Evolutionary conservation across 306 rosid species (phyloP), one percentile per base, ranked within the genome.

Genomic region (Inga leiocalycina): DNA sequence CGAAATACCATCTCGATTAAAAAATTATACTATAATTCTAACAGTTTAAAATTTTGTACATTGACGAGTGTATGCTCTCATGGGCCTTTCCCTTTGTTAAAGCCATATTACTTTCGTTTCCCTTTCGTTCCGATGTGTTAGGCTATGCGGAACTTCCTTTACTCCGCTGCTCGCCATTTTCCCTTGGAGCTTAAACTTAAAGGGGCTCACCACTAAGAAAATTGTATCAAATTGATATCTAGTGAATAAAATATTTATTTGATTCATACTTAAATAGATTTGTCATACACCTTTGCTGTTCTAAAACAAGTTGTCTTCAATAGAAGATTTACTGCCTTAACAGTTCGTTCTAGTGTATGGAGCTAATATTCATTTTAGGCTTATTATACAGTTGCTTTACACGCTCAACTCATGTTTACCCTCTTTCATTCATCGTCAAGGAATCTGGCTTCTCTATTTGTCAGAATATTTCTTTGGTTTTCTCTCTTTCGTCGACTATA

Each of bases 391-490:
- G 59, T 35, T 54, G 68, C 51, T 75, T 34, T 10, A 35, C 41
- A 56, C 54, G 59, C 22, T 77, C 49, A 49, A 35, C 61, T 52
- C 43, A 15, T 74, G 44, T 67, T 3, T 41, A 73, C 22, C 35
- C 62, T 20, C 19, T 48, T 32, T 30, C 39, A 32, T 67, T 76
- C 39, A 5, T 24, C 4, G 27, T 45, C 49, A 5, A 41, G 6
- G 20, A 66, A 10, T 57, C 59, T 64, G 41, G 22, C 82, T 51
- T 43, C 77, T 57, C 68, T 41, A 48, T 49, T n/a, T 71, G 77
- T 70, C 64, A 35, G 2, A 48, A 8, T 4, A 1, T 22, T 44
- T 12, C 35, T 71, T 5, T 20, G 51, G 49, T 39, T 64, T 34
- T 12, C 4, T 15, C 69, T 64, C 69, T 64, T 64, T 11, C 51